These are phyloP conservation scores for Chaetomium sp. DNA, from an alignment of 2,329 filamentous ascomycete species.

Conservation along the genomic window DNA sequence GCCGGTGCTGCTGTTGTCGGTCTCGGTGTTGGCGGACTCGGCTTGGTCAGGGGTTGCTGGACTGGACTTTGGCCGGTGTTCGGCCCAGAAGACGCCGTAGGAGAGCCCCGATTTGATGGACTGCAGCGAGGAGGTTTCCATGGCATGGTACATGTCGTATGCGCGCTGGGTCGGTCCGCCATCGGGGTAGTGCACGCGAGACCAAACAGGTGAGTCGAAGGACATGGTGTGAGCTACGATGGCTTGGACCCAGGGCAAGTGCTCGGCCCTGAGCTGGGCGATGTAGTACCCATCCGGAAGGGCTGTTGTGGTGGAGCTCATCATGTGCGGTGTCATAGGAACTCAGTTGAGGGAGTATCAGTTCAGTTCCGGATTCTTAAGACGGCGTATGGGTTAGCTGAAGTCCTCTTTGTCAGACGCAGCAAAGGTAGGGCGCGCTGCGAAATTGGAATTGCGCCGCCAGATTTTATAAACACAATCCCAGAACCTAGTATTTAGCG, in stretches of 20 bases:
- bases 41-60: no score
- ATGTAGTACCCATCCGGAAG: slow-evolving; percentile 10
- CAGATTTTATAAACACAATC: no score
- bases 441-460: no score
- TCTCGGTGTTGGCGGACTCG: neutral
- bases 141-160: neutral
- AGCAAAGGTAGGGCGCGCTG: no score
- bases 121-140: neutral
- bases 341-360: no score
- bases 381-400: no score
- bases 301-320: neutral
- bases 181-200: neutral
- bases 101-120: neutral
- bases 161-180: neutral
- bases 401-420: no score
- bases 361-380: no score
- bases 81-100: neutral
- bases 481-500: no score
- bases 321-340: no score
- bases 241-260: neutral
- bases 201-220: slow-evolving; percentile 3
- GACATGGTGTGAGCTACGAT: slow-evolving; percentile 3
- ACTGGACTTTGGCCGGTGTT: no score
- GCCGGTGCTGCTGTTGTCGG: neutral
- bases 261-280: neutral